These are phyloP conservation scores for Cyberlindnera maritima DNA, from an alignment of 805 yeast species.

Conservation along the genomic window DNA sequence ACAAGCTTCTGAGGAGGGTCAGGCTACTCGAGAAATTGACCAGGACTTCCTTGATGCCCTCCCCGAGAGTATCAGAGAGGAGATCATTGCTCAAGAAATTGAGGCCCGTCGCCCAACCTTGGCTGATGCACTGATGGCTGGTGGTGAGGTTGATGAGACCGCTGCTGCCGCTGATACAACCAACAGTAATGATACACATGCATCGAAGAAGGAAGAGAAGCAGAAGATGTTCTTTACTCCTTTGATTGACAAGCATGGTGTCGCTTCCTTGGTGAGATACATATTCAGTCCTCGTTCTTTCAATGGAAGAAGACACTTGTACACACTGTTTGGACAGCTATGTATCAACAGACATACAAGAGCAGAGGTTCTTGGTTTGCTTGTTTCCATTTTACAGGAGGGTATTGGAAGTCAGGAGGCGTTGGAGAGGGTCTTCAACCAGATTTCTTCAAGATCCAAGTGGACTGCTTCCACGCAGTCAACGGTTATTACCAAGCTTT, in stretches of 20 bases:
- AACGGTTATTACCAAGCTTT: slow-evolving; percentile 1
- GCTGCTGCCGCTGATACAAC: slow-evolving; percentile 13
- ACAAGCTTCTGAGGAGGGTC: slow-evolving; percentile 44
- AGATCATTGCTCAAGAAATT: slow-evolving; percentile 54
- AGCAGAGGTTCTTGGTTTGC: slow-evolving; percentile 64
- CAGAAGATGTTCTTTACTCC: slow-evolving; percentile 54
- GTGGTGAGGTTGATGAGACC: background rate
- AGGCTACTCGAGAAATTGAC: slow-evolving; percentile 62
- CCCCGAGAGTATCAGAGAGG: slow-evolving; percentile 64
- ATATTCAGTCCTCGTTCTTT: slow-evolving; percentile 71
- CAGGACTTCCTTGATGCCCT: slow-evolving; percentile 78
- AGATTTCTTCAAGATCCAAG: slow-evolving; percentile 40
- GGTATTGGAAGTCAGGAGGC: slow-evolving; percentile 62
- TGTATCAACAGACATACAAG: slow-evolving; percentile 79
- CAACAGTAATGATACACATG: slow-evolving; percentile 1
- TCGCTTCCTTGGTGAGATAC: slow-evolving; percentile 67
- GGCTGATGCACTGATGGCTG: slow-evolving; percentile 29
- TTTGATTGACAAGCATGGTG: slow-evolving; percentile 70
- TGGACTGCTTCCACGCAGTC: background rate
- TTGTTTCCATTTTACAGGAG: slow-evolving; percentile 70
- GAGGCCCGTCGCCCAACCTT: slow-evolving; percentile 32
- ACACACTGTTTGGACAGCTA: slow-evolving; percentile 61
- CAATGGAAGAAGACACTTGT: slow-evolving; percentile 58
- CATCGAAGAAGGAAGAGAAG: slow-evolving; percentile 27
- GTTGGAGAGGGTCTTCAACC: slow-evolving; percentile 58